These are phyloP conservation scores for Debaryomyces tyrocola DNA, from an alignment of 805 yeast genomes.

Conservation along the genomic window DNA sequence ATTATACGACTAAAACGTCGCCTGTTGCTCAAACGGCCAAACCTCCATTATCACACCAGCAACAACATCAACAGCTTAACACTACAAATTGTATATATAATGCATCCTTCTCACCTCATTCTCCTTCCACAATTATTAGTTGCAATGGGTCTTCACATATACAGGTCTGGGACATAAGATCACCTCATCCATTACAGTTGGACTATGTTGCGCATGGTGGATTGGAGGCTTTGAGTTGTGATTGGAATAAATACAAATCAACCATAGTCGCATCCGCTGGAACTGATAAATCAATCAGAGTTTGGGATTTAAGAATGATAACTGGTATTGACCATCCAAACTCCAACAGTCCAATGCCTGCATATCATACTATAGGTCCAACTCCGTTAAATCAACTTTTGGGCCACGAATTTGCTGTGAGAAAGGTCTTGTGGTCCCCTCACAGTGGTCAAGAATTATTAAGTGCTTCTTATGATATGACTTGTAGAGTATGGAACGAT, in stretches of 20 bases:
- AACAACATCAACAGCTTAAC: slow-evolving; percentile 28
- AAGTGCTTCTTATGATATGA: slow-evolving; percentile 90
- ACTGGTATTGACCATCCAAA: slow-evolving; percentile 34
- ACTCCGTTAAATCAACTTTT: slow-evolving; percentile 72
- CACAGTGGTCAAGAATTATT: slow-evolving; percentile 70
- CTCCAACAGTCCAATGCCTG: slow-evolving; percentile 38
- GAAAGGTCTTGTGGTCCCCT: slow-evolving; percentile 86
- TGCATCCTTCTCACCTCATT: slow-evolving; percentile 82
- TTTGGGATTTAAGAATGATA: slow-evolving; percentile 87
- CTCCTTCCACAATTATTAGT: slow-evolving; percentile 64
- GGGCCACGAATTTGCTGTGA: slow-evolving; percentile 89
- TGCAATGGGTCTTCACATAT: slow-evolving; percentile 75
- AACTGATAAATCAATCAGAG: slow-evolving; percentile 79
- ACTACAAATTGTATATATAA: slow-evolving; percentile 70
- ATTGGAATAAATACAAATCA: slow-evolving; percentile 88
- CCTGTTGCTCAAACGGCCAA: slow-evolving; percentile 23
- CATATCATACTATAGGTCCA: slow-evolving; percentile 51
- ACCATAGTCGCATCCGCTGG: slow-evolving; percentile 84
- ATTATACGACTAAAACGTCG: slow-evolving; percentile 25
- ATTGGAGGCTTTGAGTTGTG: slow-evolving; percentile 75
- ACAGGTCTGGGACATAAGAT: slow-evolving; percentile 80
- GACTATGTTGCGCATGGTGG: slow-evolving; percentile 77
- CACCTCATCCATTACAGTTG: slow-evolving; percentile 57
- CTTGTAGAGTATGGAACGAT: slow-evolving; percentile 83
- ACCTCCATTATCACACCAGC: slow-evolving; percentile 36